A percentile compares a stretch with the other conserved stretches of the same genome.
phyloP scores from a whole-genome alignment of 371 early-diverging fungal genomes.

The Dentiscutata heterogama region DNA sequence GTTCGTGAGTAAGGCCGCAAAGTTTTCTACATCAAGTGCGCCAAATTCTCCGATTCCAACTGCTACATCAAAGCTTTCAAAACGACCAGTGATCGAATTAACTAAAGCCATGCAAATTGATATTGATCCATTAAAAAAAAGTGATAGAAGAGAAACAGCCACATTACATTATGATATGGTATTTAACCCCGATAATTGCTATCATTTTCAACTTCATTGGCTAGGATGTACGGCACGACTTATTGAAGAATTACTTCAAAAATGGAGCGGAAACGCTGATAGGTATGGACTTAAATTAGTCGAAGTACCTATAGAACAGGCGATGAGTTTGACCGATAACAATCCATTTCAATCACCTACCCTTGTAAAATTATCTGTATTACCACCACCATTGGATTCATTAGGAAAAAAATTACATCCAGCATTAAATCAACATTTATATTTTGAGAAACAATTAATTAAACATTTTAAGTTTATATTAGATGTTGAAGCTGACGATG shows the following conservation, averaged over 20 bases:
- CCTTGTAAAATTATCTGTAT: constrained; percentile 69
- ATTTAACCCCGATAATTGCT: constrained; percentile 89
- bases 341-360: constrained; percentile 93
- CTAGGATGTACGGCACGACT: constrained; percentile 92
- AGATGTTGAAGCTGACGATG: constrained; percentile 91
- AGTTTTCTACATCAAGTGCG: constrained; percentile 22
- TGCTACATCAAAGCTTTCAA: background rate
- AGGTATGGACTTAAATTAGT: constrained; percentile 91
- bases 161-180: constrained; percentile 91
- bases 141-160: constrained; percentile 85
- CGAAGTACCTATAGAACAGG: constrained; percentile 92
- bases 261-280: constrained; percentile 89
- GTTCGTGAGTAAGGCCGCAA: constrained; percentile 43
- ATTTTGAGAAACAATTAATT: constrained; percentile 86
- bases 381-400: constrained; percentile 69
- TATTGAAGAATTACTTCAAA: constrained; percentile 87
- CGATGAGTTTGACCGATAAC: constrained; percentile 69
- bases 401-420: constrained; percentile 53
- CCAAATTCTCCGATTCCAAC: background rate
- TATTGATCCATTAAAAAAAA: constrained; percentile 78
- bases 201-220: constrained; percentile 96
- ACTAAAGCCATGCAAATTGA: constrained; percentile 78
- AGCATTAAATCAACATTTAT: constrained; percentile 51
- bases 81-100: constrained; percentile 56
- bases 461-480: constrained; percentile 88